Percentiles rank a stretch among this genome's conserved stretches.
phyloP scores from a whole-genome alignment of 2,329 filamentous ascomycete genomes.

The Calonectria hawksworthii region DNA sequence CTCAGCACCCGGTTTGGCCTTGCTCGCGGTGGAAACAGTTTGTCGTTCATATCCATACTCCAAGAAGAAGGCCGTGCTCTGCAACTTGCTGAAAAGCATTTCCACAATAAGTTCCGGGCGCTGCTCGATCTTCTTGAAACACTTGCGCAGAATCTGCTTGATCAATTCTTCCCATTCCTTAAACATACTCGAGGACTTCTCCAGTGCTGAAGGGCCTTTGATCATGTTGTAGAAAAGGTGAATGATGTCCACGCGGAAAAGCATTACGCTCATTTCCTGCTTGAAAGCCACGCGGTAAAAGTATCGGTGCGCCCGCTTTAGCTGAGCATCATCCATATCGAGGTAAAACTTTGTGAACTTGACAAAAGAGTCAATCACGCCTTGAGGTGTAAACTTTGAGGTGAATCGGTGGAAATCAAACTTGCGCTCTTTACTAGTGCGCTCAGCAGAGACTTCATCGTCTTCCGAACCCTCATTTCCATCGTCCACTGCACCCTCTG shows the following conservation, averaged over 20 bases:
- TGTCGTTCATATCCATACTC: conserved; percentile 92
- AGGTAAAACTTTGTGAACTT: conserved; percentile 83
- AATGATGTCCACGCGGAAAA: conserved; percentile 93
- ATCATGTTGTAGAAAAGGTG: conserved; percentile 91
- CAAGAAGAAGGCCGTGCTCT: conserved; percentile 85
- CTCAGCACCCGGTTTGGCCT: conserved; percentile 80
- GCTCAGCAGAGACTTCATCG: conserved; percentile 79
- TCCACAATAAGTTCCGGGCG: conserved; percentile 89
- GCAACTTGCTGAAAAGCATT: conserved; percentile 94
- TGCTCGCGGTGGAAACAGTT: conserved; percentile 73
- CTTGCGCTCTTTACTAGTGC: conserved; percentile 83
- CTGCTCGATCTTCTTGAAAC: conserved; percentile 87
- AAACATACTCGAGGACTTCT: conserved; percentile 75
- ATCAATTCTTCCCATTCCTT: conserved; percentile 94
- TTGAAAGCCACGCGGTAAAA: conserved; percentile 97
- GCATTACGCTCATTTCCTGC: conserved; percentile 87
- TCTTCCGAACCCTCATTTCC: conserved; percentile 79
- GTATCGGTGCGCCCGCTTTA: conserved; percentile 94
- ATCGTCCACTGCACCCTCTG: conserved; percentile 64
- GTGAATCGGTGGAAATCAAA: conserved; percentile 94
- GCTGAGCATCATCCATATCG: conserved; percentile 82
- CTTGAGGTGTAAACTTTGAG: conserved; percentile 84
- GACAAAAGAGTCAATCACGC: conserved; percentile 90
- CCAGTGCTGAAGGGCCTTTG: conserved; percentile 85
- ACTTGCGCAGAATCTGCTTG: conserved; percentile 85